Evolutionary conservation across 257 asterid genomes (phyloP).

Genomic region (Solanum sejunctum): DNA sequence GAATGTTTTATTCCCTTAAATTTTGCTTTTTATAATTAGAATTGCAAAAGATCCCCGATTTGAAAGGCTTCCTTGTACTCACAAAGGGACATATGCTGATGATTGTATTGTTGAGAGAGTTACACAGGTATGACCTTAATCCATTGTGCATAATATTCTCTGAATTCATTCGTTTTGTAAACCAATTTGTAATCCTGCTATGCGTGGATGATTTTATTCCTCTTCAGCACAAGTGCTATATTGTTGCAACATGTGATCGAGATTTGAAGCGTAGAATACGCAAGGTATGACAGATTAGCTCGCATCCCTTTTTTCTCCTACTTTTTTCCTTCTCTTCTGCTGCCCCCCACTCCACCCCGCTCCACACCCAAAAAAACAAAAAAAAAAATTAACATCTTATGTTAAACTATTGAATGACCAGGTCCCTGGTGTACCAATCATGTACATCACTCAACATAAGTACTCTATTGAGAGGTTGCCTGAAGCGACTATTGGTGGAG

Average conservation of each 20-base stretch:
- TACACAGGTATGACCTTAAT: slow-evolving; percentile 49
- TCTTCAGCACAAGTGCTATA: slow-evolving; percentile 86
- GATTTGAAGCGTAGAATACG: slow-evolving; percentile 94
- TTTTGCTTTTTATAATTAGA: slow-evolving; percentile 21
- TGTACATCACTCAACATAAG: slow-evolving; percentile 71
- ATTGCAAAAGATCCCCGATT: slow-evolving; percentile 97
- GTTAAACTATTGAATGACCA: slow-evolving; percentile 10
- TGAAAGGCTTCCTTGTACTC: slow-evolving; percentile 93
- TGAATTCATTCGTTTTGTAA: background rate
- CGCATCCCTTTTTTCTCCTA: background rate
- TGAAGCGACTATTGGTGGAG: slow-evolving; percentile 95
- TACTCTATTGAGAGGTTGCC: slow-evolving; percentile 89
- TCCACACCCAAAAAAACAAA: too few species aligned
- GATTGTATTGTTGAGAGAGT: slow-evolving; percentile 92
- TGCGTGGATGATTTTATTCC: background rate
- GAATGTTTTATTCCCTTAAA: background rate
- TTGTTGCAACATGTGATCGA: slow-evolving; percentile 96
- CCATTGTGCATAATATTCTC: background rate
- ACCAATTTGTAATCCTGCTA: background rate
- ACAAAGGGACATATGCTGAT: slow-evolving; percentile 98
- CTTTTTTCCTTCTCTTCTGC: background rate
- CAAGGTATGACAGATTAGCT: slow-evolving; percentile 31
- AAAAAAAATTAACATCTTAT: background rate
- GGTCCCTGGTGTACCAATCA: slow-evolving; percentile 95
- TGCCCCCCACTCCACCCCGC: background rate